phyloP scores from a whole-genome alignment of 1,284 basidiomycete genomes.

The Ganoderma leucocontextum region DNA sequence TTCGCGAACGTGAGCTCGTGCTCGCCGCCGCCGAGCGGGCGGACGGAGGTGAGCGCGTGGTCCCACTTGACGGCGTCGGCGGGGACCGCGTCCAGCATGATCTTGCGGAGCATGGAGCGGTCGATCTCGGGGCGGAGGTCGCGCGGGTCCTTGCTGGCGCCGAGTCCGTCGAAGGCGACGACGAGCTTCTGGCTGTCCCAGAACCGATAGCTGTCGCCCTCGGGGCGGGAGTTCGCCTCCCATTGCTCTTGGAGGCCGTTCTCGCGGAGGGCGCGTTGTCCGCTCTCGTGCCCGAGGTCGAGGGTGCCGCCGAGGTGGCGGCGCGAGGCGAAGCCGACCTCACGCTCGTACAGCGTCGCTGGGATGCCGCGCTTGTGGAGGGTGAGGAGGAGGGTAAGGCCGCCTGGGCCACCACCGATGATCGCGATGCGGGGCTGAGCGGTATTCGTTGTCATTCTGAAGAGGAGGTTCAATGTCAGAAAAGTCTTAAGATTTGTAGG shows the following conservation, averaged over 20 bases:
- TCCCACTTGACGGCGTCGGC: slow-evolving; percentile 22
- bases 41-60: slow-evolving; percentile 14
- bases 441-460: background rate
- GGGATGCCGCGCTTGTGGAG: slow-evolving; percentile 26
- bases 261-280: slow-evolving; percentile 30
- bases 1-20: slow-evolving; percentile 27
- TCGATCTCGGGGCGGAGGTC: slow-evolving; percentile 28
- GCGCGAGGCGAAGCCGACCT: slow-evolving; percentile 12
- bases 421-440: slow-evolving; percentile 27
- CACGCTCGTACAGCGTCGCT: slow-evolving; percentile 32
- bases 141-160: background rate
- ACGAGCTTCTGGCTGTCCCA: slow-evolving; percentile 12
- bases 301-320: slow-evolving; percentile 28
- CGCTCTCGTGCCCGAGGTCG: slow-evolving; percentile 27
- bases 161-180: background rate
- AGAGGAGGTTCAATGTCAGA: background rate
- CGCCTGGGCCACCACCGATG: slow-evolving; percentile 27
- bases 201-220: slow-evolving; percentile 22
- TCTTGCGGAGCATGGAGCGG: slow-evolving; percentile 24
- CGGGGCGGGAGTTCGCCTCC: slow-evolving; percentile 13
- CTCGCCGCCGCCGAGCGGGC: slow-evolving; percentile 10
- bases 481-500: background rate
- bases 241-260: slow-evolving; percentile 26
- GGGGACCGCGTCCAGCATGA: slow-evolving; percentile 25
- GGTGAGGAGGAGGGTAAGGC: slow-evolving; percentile 24